These are phyloP conservation scores for Ceratobasidium sp. DNA, from an alignment of 1,284 basidiomycete genomes.

Conservation along the genomic window DNA sequence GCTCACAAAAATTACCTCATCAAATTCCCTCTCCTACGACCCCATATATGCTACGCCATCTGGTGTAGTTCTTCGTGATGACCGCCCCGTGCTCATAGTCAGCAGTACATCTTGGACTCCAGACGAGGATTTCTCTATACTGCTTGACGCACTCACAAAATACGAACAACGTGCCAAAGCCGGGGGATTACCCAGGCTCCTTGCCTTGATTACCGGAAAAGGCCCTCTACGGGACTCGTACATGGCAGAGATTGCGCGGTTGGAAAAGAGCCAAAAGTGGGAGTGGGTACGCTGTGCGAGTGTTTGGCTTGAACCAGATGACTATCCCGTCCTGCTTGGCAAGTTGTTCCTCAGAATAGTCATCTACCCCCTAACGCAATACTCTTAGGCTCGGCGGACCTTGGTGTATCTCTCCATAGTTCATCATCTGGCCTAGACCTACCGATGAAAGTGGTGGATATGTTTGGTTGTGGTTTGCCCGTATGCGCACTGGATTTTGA, in stretches of 20 bases:
- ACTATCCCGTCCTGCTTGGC: slow-evolving; percentile 89
- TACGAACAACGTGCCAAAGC: slow-evolving; percentile 73
- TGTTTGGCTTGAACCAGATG: slow-evolving; percentile 86
- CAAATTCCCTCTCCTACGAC: slow-evolving; percentile 46
- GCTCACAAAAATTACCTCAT: slow-evolving; percentile 60
- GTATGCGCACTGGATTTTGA: slow-evolving; percentile 90
- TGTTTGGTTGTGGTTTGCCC: slow-evolving; percentile 96
- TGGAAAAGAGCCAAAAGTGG: slow-evolving; percentile 73
- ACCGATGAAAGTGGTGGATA: slow-evolving; percentile 99
- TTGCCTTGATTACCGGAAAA: slow-evolving; percentile 92
- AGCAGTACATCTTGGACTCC: slow-evolving; percentile 98
- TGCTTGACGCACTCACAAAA: slow-evolving; percentile 74
- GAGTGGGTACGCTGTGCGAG: slow-evolving; percentile 84
- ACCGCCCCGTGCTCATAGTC: slow-evolving; percentile 87
- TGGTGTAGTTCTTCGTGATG: slow-evolving; percentile 60
- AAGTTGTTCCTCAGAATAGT: slow-evolving; percentile 46
- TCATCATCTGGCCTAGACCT: slow-evolving; percentile 92
- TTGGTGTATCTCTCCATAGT: slow-evolving; percentile 91
- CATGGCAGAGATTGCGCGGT: slow-evolving; percentile 68
- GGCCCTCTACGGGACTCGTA: slow-evolving; percentile 82
- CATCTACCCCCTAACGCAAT: not conserved
- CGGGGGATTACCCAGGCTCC: slow-evolving; percentile 70
- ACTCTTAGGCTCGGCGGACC: slow-evolving; percentile 81
- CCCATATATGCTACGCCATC: slow-evolving; percentile 44
- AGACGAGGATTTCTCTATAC: slow-evolving; percentile 93